phyloP scores from a whole-genome alignment of 495 filamentous ascomycete species.

The Halenospora varia region DNA sequence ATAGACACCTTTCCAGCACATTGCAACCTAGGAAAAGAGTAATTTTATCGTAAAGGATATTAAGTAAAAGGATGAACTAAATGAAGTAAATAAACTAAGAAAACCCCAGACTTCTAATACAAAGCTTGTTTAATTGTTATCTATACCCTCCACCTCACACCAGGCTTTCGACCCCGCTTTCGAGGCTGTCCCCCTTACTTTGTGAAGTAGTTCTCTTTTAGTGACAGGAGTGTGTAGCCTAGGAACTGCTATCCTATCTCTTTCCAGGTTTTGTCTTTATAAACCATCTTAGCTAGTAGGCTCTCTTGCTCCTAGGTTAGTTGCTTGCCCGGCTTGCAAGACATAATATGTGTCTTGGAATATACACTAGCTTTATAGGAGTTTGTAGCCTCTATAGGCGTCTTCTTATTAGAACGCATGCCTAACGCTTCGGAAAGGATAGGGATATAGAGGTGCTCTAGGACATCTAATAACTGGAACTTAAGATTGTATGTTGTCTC shows the following conservation, averaged over 20 bases:
- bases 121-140: neutral
- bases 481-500: conserved; percentile 13
- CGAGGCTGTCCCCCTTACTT: conserved; percentile 12
- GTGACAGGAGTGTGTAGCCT: conserved; percentile 4
- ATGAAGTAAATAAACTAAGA: too few species aligned
- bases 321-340: conserved; percentile 3
- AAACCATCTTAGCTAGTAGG: conserved; percentile 6
- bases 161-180: conserved; percentile 9
- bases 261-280: conserved; percentile 4
- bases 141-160: neutral
- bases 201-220: conserved; percentile 6
- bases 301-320: conserved; percentile 6
- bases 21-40: too few species aligned
- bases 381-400: conserved; percentile 3
- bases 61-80: too few species aligned
- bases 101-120: too few species aligned
- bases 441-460: neutral
- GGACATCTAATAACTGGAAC: conserved; percentile 9
- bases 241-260: conserved; percentile 6
- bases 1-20: too few species aligned
- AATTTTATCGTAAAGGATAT: too few species aligned
- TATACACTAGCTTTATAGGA: neutral
- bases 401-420: neutral
- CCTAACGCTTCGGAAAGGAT: neutral
- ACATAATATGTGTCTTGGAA: too few species aligned